Conservation (phyloP, 2,329 filamentous ascomycete species). For the Ceratocystis eucalypticola region DNA sequence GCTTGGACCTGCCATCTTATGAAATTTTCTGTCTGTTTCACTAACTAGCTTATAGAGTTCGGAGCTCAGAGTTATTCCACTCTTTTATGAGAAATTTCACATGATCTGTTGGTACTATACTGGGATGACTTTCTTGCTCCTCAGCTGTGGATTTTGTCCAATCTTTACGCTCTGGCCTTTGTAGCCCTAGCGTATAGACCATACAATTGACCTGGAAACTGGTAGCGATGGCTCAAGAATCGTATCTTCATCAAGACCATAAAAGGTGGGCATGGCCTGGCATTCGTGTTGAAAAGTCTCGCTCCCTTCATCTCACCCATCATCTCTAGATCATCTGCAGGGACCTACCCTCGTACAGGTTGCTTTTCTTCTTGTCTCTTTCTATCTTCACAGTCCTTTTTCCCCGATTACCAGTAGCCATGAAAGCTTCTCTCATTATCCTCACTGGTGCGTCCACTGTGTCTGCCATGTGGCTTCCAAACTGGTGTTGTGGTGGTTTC, state of each 20-base stretch:
- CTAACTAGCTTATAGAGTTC: background rate
- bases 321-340: background rate
- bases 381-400: too few species aligned
- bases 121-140: background rate
- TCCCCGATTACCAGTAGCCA: background rate
- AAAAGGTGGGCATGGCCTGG: background rate
- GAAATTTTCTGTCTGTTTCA: background rate
- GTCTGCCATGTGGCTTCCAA: background rate
- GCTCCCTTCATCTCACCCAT: background rate
- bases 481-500: background rate
- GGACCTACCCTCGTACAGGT: background rate
- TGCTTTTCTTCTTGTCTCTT: background rate
- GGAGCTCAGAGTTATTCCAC: background rate
- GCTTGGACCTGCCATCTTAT: background rate
- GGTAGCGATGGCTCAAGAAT: background rate
- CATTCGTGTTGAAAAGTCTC: background rate
- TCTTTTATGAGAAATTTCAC: too few species aligned
- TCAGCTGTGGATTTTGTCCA: background rate
- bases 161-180: background rate
- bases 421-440: slow-evolving; percentile 1
- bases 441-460: background rate
- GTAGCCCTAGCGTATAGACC: background rate
- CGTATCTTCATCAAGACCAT: background rate
- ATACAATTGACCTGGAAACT: background rate
- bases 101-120: background rate